Base-by-base conservation (phyloP, 257 asterid species). In the Linderniella brevidens region DNA sequence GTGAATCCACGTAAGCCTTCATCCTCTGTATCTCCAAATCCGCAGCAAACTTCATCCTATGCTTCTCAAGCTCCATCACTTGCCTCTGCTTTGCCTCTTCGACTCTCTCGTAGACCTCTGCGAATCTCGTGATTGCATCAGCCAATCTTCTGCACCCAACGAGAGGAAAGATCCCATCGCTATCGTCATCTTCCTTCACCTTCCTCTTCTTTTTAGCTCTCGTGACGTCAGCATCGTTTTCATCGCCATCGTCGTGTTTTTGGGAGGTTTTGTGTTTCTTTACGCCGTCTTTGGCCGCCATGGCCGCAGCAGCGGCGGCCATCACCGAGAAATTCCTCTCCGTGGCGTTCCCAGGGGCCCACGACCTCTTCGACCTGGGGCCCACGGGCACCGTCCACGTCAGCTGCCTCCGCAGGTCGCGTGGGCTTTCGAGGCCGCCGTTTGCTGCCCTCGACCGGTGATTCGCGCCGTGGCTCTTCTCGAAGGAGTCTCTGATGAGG, bases 1-100 rank as follows among this genome's bases (percentile, higher is more conserved):
- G 93, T 20, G 92, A 74, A 47, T 83, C 92, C 87, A 78, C 67
- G 63, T 73, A 67, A 8, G 78, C 61, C 58, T 85, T 76, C 86
- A 85, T 76, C 60, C 92, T 80, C 66, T 76, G 93, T 56, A 84
- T 65, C 75, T 88, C 97, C 69, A 88, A 65, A 63, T 88, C 97
- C 64, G 72, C 76, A 0, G 88, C 73, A 56, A 83, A 83, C 53
- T 80, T 83, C 88, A 80, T 80, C 64, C 92, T 76, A 48, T 87
- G 86, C 60, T 80, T 83, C 85, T 87, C 97, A 64, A 80, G 50
- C 57, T 88, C 97, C 77, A 83, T 72, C 77, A 88, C 66, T 63
- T 80, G 95, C 64, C 80, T 58, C 72, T 78, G 93, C 52, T 88
- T 88, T 11, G 74, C 79, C 70, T 49, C 77, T 66, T 83, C 97